phyloP scores from a whole-genome alignment of 179 eudicot genomes.

The Kewa caespitosa region DNA sequence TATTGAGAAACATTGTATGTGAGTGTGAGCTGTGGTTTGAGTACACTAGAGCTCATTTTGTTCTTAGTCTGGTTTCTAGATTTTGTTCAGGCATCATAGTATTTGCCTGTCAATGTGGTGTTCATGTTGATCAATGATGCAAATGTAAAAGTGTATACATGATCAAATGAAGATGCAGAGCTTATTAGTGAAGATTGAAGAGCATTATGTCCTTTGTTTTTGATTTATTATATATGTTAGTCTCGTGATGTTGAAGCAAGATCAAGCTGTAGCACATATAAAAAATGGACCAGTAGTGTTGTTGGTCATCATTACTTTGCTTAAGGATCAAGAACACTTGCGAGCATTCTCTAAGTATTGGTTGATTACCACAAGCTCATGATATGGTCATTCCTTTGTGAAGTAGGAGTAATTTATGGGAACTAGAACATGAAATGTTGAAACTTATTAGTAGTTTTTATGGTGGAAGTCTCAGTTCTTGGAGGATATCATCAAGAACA shows the following conservation, averaged over 20 bases:
- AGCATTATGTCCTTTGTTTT: background rate
- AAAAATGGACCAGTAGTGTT: background rate
- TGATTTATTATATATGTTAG: slow-evolving; percentile 6
- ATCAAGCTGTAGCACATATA: slow-evolving; percentile 11
- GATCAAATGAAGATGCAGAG: background rate
- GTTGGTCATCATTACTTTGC: slow-evolving; percentile 15
- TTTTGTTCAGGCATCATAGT: too few relatives aligned
- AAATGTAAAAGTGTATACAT: background rate
- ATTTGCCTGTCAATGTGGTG: too few relatives aligned
- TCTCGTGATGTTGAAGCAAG: slow-evolving; percentile 20
- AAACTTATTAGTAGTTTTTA: too few relatives aligned
- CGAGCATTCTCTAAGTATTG: too few relatives aligned
- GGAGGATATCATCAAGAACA: too few relatives aligned
- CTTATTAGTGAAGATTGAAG: too few relatives aligned
- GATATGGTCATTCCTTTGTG: slow-evolving; percentile 2
- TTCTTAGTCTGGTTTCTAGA: background rate
- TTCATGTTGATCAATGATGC: background rate
- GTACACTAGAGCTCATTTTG: slow-evolving; percentile 3
- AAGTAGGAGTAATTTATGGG: too few relatives aligned
- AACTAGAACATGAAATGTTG: too few relatives aligned
- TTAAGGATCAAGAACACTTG: background rate
- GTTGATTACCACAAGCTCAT: background rate
- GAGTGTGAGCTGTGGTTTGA: slow-evolving; percentile 30
- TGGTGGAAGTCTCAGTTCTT: too few relatives aligned
- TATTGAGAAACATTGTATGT: slow-evolving; percentile 30